Evolutionary conservation across 2,329 filamentous ascomycete genomes (phyloP), one percentile per base, ranked within the genome.

Genomic region (Monilinia laxa): DNA sequence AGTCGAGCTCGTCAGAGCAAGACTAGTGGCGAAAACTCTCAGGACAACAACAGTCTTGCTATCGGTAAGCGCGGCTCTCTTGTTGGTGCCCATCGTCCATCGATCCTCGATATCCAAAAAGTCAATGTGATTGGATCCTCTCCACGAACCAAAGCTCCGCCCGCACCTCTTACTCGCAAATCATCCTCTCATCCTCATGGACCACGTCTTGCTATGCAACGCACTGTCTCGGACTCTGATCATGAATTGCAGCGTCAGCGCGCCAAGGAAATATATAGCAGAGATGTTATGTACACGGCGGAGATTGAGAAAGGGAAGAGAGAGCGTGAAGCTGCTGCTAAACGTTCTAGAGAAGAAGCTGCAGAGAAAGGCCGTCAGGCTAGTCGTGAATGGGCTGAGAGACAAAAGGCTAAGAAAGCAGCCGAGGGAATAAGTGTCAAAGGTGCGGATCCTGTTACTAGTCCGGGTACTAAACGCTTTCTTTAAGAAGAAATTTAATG

Each of bases 321-420:
- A 11, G 83, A 85, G 68, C 81, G 85, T 45, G 85, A 88, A 71
- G 76, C 78, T 58, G 79, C 80, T 49, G 82, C 85, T 18, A 85
- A 82, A 72, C 73, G 79, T 65, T 85, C 86, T 10, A 80, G 87
- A 55, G 82, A 86, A 71, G 80, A 86, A 72, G 87, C 87, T 31
- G 86, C 87, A 12, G 85, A 89, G 76, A 81, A 84, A 72, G 86
- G 85, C 64, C 81, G 86, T 64, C 79, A 81, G 74, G 81, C 84
- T 67, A 85, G 85, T 70, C 81, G 85, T 45, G 84, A 87, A 71
- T 88, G 86, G 85, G 85, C 85, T 14, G 85, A 87, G 74, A 86
- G 83, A 76, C 83, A 84, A 73, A 70, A 70, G 66, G 69, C 69
- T 5, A 75, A 69, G 64, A 76, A 72, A 62, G 47, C 70, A 56